These are phyloP conservation scores for Kwoniella heveanensis DNA, from an alignment of 768 basidiomycete species.

Conservation along the genomic window DNA sequence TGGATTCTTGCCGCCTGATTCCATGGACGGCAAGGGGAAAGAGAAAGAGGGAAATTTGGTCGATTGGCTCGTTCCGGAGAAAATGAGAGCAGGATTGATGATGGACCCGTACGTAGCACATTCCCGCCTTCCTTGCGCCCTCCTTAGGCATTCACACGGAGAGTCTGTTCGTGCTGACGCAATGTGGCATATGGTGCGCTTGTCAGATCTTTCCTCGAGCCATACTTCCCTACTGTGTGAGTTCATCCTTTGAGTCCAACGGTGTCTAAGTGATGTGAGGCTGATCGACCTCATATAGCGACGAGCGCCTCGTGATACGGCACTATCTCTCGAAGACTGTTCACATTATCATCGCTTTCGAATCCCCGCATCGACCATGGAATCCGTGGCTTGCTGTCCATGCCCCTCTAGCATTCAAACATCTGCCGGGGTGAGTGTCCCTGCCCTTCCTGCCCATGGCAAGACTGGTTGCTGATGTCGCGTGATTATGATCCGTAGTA, in stretches of 20 bases:
- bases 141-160: too few relatives aligned
- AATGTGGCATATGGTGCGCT: neutral
- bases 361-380: slow-evolving; percentile 31
- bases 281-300: slow-evolving; percentile 18
- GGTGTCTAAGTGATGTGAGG: too few relatives aligned
- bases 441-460: neutral
- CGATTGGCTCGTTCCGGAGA: slow-evolving; percentile 21
- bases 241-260: too few relatives aligned
- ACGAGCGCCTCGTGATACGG: slow-evolving; percentile 41
- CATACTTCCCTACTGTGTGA: slow-evolving; percentile 42
- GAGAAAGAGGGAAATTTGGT: slow-evolving; percentile 16
- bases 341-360: slow-evolving; percentile 45
- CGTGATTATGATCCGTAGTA: slow-evolving; percentile 3
- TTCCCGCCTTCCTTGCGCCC: neutral
- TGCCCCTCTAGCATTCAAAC: slow-evolving; percentile 35
- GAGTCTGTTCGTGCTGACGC: neutral
- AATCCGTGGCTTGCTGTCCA: slow-evolving; percentile 42
- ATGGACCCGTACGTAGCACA: slow-evolving; percentile 35
- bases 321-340: slow-evolving; percentile 43
- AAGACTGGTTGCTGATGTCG: neutral
- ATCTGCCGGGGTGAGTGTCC: slow-evolving; percentile 26
- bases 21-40: slow-evolving; percentile 8
- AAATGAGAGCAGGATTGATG: slow-evolving; percentile 32
- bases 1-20: slow-evolving; percentile 20
- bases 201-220: slow-evolving; percentile 32